Base-by-base conservation (phyloP, 1,139 yeast genomes). In the Pneumocystis carinii region DNA sequence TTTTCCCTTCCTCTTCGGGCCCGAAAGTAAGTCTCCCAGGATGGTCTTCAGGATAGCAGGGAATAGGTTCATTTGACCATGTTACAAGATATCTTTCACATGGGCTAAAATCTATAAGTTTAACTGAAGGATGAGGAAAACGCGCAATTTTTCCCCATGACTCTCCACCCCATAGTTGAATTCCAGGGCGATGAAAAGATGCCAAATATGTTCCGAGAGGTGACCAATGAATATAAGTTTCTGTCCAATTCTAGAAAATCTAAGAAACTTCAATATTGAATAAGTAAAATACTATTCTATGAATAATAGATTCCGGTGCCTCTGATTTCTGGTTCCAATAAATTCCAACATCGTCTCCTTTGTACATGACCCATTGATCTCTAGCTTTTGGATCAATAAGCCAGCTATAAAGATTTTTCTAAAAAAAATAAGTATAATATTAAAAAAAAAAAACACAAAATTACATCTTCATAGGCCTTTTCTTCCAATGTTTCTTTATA, bases 101-200 rank as follows among this genome's bases (percentile, higher is more conserved):
- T 66, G 97, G 97, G 53, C 97, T 90, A 71, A 92, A 87, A 74
- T 90, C 96, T 66, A 92, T 81, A 69, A 90, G 82, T 74, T 95
- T 83, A 62, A 90, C 97, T 72, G 88, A 90, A 67, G 89, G 90
- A 74, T 94, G 99, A 67, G 85, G 81, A 73, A 87, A 89, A 75
- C 90, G 86, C 70, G 81, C 83, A 69, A 90, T 78, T 71, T 87
- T 82, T 68, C 81, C 82, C 74, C 90, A 90, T 60, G 83, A 80
- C 62, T 82, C 82, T 67, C 97, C 97, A 73, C 97, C 98, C 95
- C 97, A 92, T 48, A 94, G 82, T 74, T 90, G 95, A 64, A 90
- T 84, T 78, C 98, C 98, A 76, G 89, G 96, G 64, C 90, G 90
- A 75, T 92, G 97, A 72, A 90, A 81, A 1, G 97, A 86, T 71